Conservation (phyloP, 495 filamentous ascomycete genomes). For the Talaromyces proteolyticus region DNA sequence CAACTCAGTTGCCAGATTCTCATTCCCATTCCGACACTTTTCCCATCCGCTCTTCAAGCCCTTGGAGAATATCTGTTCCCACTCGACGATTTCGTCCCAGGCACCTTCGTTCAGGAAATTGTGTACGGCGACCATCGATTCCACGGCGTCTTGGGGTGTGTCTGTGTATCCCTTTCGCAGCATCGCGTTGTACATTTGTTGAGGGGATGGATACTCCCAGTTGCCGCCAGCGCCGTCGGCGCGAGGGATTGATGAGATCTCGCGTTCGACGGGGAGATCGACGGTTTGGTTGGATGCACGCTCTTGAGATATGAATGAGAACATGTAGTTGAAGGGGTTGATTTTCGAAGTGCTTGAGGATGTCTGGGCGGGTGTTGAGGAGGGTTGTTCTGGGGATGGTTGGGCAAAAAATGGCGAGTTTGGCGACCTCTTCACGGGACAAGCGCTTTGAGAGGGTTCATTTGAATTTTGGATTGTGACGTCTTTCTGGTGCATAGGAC, state of each 20-base stretch:
- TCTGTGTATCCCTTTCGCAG: slow-evolving; percentile 92
- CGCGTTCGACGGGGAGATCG: slow-evolving; percentile 68
- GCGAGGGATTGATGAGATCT: slow-evolving; percentile 79
- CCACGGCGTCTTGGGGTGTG: slow-evolving; percentile 87
- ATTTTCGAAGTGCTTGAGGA: slow-evolving; percentile 56
- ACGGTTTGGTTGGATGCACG: slow-evolving; percentile 66
- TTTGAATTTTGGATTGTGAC: too few relatives aligned
- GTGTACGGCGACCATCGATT: slow-evolving; percentile 94
- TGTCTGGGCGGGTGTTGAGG: slow-evolving; percentile 19
- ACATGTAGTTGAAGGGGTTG: slow-evolving; percentile 98
- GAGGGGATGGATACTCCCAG: slow-evolving; percentile 97
- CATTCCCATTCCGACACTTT: slow-evolving; percentile 68
- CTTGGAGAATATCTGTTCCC: slow-evolving; percentile 78
- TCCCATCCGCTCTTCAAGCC: slow-evolving; percentile 69
- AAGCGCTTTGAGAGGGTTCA: slow-evolving; percentile 38
- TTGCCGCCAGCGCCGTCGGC: slow-evolving; percentile 63
- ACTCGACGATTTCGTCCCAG: slow-evolving; percentile 87
- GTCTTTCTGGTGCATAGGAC: slow-evolving; percentile 92
- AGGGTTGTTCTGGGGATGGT: slow-evolving; percentile 14
- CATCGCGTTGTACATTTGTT: slow-evolving; percentile 99
- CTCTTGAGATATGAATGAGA: slow-evolving; percentile 71
- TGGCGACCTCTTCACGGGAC: slow-evolving; percentile 41
- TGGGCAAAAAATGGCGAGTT: slow-evolving; percentile 37
- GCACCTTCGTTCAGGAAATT: slow-evolving; percentile 98
- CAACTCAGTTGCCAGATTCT: slow-evolving; percentile 38